A percentile compares a stretch with the other conserved stretches of the same genome.
Conservation (phyloP, 78 protist species). For the Anaeramoeba flamelloides region DNA sequence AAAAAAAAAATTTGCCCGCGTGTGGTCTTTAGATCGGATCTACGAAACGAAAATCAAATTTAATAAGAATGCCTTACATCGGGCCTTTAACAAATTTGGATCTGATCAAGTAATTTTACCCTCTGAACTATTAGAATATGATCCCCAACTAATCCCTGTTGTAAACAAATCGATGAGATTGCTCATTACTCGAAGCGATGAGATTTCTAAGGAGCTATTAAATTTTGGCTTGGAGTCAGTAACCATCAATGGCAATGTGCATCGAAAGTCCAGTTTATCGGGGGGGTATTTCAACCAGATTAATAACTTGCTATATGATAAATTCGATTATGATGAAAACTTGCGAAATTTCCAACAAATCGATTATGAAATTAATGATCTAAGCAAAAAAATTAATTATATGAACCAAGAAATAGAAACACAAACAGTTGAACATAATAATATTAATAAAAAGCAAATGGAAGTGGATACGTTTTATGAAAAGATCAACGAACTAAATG, state of each 20-base stretch:
- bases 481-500: too few relatives aligned
- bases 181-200: neutral
- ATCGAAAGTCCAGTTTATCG: neutral
- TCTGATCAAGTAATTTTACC: neutral
- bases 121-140: neutral
- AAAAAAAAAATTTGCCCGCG: neutral
- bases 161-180: neutral
- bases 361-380: too few relatives aligned
- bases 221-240: neutral
- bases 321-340: too few relatives aligned
- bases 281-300: neutral
- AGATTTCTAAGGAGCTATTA: neutral
- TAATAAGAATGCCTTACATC: too few relatives aligned
- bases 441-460: too few relatives aligned
- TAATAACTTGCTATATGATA: too few relatives aligned
- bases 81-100: too few relatives aligned
- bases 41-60: neutral
- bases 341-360: too few relatives aligned
- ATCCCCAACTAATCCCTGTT: neutral
- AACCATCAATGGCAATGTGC: neutral
- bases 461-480: too few relatives aligned
- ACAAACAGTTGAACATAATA: too few relatives aligned
- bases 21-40: neutral
- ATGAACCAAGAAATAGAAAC: too few relatives aligned
- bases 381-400: too few relatives aligned